Conservation (phyloP, 306 rosid species). For the Myrica gale region DNA sequence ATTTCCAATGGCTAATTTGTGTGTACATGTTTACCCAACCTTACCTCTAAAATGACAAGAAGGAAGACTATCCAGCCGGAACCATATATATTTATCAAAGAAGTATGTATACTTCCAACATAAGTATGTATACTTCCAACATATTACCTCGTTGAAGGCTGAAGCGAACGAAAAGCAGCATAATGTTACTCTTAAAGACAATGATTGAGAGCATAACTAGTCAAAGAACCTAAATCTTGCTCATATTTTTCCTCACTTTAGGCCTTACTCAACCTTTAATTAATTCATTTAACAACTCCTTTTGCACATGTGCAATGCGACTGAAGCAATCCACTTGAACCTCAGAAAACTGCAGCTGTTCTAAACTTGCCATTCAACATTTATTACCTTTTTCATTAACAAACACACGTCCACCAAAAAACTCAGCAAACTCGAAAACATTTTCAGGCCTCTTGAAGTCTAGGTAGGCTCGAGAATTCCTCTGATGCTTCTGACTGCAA, state of each 20-base stretch:
- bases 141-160: too few species aligned
- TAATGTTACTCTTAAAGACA: not conserved
- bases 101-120: too few species aligned
- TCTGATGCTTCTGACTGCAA: conserved; percentile 77
- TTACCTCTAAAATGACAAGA: conserved; percentile 64
- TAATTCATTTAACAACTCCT: not conserved
- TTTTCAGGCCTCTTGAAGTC: conserved; percentile 66
- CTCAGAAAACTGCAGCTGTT: not conserved
- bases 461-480: conserved; percentile 79
- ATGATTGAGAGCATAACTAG: not conserved
- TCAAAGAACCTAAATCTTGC: not conserved
- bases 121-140: too few species aligned
- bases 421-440: conserved; percentile 78
- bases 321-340: conserved; percentile 8
- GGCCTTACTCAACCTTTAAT: not conserved
- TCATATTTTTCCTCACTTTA: not conserved
- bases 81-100: too few species aligned
- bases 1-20: not conserved
- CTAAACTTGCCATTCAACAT: not conserved
- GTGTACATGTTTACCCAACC: conserved; percentile 9
- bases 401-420: conserved; percentile 81
- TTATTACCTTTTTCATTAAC: conserved; percentile 87
- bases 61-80: too few species aligned
- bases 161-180: too few species aligned
- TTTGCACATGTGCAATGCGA: not conserved